Conservation (phyloP, 805 yeast species). For the Nakazawaea pomicola region DNA sequence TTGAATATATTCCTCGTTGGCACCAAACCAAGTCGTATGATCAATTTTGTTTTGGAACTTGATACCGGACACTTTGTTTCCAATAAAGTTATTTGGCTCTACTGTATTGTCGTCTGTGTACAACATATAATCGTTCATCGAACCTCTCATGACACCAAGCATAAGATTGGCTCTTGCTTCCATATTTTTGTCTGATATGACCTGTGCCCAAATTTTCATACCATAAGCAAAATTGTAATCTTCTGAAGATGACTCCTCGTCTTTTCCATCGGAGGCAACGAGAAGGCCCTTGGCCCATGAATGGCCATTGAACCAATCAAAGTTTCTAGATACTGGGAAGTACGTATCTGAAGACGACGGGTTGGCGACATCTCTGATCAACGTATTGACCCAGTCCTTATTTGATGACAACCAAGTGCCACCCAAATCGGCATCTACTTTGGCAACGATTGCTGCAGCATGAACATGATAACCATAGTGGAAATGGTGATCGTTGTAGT, state of each 20-base stretch:
- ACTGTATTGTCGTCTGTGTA: conserved; percentile 41
- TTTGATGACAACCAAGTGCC: conserved; percentile 45
- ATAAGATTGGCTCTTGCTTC: conserved; percentile 53
- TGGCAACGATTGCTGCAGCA: conserved; percentile 77
- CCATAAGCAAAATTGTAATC: conserved; percentile 68
- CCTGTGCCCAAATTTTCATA: conserved; percentile 64
- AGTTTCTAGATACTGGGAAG: conserved; percentile 61
- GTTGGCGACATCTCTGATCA: conserved; percentile 65
- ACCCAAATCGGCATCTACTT: conserved; percentile 49
- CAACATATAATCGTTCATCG: conserved; percentile 53
- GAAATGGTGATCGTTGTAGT: conserved; percentile 84
- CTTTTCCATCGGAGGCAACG: conserved; percentile 61
- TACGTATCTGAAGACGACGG: conserved; percentile 46
- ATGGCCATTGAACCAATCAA: conserved; percentile 73
- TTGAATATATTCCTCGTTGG: conserved; percentile 56
- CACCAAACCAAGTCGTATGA: conserved; percentile 69
- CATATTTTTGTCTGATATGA: conserved; percentile 47
- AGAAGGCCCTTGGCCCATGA: conserved; percentile 71
- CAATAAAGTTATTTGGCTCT: conserved; percentile 45
- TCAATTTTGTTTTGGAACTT: conserved; percentile 68
- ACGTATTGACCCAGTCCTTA: conserved; percentile 52
- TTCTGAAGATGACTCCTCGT: conserved; percentile 68
- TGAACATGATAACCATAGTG: conserved; percentile 82
- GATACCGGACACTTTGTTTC: conserved; percentile 65
- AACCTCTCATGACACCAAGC: conserved; percentile 47